Conservation (phyloP, 169 alveolate species). For the Plasmodium knowlesi region DNA sequence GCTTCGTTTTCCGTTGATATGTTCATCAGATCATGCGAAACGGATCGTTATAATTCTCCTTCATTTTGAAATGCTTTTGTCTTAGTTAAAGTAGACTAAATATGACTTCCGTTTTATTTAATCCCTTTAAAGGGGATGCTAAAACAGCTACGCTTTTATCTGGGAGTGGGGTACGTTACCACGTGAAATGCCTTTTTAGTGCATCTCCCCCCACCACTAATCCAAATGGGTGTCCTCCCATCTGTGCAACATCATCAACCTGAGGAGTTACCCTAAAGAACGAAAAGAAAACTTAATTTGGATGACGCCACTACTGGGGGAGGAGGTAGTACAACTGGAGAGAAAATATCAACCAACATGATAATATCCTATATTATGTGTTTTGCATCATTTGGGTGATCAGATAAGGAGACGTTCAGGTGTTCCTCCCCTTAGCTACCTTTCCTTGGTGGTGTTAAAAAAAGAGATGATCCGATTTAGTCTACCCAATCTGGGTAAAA, state of each 20-base stretch:
- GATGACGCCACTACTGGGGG: neutral
- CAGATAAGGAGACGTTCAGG: neutral
- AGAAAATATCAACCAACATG: neutral
- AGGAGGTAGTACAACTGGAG: neutral
- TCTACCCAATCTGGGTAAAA: neutral
- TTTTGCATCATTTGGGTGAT: neutral
- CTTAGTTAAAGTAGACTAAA: neutral
- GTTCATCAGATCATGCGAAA: neutral
- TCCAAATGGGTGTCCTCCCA: neutral
- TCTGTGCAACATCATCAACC: neutral
- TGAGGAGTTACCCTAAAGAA: neutral
- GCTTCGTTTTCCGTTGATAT: neutral
- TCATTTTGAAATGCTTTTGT: no score
- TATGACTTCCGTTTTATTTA: neutral
- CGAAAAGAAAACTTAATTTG: neutral
- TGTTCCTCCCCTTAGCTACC: neutral
- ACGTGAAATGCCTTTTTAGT: neutral
- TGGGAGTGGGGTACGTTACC: neutral
- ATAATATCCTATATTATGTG: neutral
- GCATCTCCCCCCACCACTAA: neutral
- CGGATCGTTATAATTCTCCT: no score
- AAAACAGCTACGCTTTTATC: neutral
- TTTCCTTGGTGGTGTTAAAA: neutral
- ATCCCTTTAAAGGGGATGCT: neutral
- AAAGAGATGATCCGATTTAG: neutral